Evolutionary conservation across 345 rosid species (phyloP), one percentile per base, ranked within the genome.

Genomic region (Eucalyptus cloeziana): DNA sequence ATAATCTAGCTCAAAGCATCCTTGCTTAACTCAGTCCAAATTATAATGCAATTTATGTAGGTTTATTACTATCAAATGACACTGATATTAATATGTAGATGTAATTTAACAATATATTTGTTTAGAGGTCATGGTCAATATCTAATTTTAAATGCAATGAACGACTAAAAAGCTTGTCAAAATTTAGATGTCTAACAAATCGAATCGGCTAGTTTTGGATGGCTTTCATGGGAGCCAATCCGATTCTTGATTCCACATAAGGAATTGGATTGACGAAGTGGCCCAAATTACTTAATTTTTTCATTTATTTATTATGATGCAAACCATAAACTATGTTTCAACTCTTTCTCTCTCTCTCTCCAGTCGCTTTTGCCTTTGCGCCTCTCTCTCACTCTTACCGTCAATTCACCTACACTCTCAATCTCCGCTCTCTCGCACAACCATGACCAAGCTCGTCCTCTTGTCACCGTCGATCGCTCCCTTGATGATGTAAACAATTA

Each of bases 81-180:
- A 31, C 10, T 31, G 2, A 30, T 60, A 27, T 30, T 60, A 60
- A 60, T 27, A 27, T 27, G 37, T 7, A 13, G 17, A 64, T 13
- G 71, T 13, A 30, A 64, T 64, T 64, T 62, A 62, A 62, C 19
- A 62, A 30, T 30, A 30, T 62, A 13, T 62, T 30, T 64, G 31
- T 64, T 64, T 30, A 64, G 71, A 10, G 9, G 5, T 7, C 10
- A 30, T 4, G 37, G 37, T 64, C 5, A 31, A n/a, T n/a, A 64
- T n/a, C 19, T 7, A 64, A 64, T 64, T 64, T 30, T n/a, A 64
- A 30, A 64, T 64, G 37, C 71, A 30, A 64, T 64, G 21, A 64
- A 64, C 0, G 3, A n/a, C 14, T n/a, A 64, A n/a, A 21, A 13
- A 14, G 10, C 8, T 14, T 0, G 0, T n/a, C 33, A 7, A 64